phyloP scores from a whole-genome alignment of 202 grass and related monocot genomes.

The Eragrostis tef region DNA sequence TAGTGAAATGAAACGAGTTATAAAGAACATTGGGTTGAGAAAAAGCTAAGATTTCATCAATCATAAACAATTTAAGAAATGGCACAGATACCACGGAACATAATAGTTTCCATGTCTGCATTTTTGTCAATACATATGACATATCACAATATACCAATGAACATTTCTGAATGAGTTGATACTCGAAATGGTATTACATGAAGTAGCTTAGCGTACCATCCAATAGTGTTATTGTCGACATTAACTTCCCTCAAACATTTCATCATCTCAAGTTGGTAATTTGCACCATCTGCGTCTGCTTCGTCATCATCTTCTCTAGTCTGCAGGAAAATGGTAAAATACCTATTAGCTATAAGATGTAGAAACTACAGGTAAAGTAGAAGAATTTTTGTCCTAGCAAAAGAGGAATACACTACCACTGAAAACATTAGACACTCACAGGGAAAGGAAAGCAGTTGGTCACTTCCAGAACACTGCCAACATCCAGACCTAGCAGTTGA shows the following conservation, averaged over 20 bases:
- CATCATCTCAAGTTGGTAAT: constrained; percentile 99
- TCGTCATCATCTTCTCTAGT: constrained; percentile 96
- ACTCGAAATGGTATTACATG: background rate
- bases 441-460: constrained; percentile 99
- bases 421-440: constrained; percentile 49
- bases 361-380: constrained; percentile 18
- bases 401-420: background rate
- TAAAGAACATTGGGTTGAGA: too few species aligned
- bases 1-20: too few species aligned
- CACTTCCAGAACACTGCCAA: constrained; percentile 95
- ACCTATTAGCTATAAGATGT: constrained; percentile 32
- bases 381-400: background rate
- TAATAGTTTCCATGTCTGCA: background rate
- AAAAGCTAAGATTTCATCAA: background rate
- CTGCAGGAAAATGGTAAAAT: constrained; percentile 39
- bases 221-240: constrained; percentile 98
- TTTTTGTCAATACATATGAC: background rate
- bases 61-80: background rate
- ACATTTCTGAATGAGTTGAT: constrained; percentile 25
- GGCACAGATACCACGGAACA: background rate
- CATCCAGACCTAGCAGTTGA: constrained; percentile 97
- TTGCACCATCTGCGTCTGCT: constrained; percentile 93
- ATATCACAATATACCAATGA: too few species aligned
- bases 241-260: constrained; percentile 96
- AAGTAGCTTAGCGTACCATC: constrained; percentile 73